phyloP scores from a whole-genome alignment of 1,284 basidiomycete species.

The Omphalotus olearius region DNA sequence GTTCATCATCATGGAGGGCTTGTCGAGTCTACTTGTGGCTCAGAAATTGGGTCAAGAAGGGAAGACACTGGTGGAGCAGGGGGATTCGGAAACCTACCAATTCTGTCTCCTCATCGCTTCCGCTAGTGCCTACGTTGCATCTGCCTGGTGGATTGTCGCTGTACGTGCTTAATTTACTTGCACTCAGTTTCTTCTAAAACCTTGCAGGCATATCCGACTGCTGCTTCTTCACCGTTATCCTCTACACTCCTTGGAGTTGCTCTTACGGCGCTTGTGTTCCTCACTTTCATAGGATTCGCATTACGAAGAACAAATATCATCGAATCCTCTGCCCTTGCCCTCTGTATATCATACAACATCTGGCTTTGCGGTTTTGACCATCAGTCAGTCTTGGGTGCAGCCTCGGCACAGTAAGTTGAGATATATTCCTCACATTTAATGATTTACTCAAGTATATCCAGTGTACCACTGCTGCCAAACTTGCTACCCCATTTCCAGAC shows the following conservation, averaged over 20 bases:
- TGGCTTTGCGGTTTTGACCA: slow-evolving; percentile 80
- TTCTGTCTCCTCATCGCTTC: slow-evolving; percentile 70
- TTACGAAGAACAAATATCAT: slow-evolving; percentile 89
- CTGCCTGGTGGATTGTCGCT: slow-evolving; percentile 77
- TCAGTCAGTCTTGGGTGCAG: slow-evolving; percentile 57
- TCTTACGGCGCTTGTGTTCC: slow-evolving; percentile 63
- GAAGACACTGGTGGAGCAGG: slow-evolving; percentile 62
- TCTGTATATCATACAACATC: slow-evolving; percentile 84
- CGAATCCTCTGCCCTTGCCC: slow-evolving; percentile 82
- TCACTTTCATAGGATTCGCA: slow-evolving; percentile 87
- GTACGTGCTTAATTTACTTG: slow-evolving; percentile 37
- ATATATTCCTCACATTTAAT: background rate
- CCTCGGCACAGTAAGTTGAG: slow-evolving; percentile 67
- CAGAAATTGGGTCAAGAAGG: slow-evolving; percentile 77
- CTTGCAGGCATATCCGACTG: slow-evolving; percentile 67
- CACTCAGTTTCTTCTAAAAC: slow-evolving; percentile 15
- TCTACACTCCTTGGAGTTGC: slow-evolving; percentile 82
- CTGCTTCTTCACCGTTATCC: slow-evolving; percentile 78
- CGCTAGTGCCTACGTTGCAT: slow-evolving; percentile 70
- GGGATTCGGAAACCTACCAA: slow-evolving; percentile 58
- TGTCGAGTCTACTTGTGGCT: slow-evolving; percentile 77
- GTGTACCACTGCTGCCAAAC: slow-evolving; percentile 71
- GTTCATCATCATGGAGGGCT: slow-evolving; percentile 78
- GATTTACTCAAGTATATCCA: slow-evolving; percentile 24
- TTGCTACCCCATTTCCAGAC: slow-evolving; percentile 78